Evolutionary conservation across 2,329 filamentous ascomycete genomes (phyloP), one percentile per base, ranked within the genome.

Genomic region (Teratosphaeria viscida): DNA sequence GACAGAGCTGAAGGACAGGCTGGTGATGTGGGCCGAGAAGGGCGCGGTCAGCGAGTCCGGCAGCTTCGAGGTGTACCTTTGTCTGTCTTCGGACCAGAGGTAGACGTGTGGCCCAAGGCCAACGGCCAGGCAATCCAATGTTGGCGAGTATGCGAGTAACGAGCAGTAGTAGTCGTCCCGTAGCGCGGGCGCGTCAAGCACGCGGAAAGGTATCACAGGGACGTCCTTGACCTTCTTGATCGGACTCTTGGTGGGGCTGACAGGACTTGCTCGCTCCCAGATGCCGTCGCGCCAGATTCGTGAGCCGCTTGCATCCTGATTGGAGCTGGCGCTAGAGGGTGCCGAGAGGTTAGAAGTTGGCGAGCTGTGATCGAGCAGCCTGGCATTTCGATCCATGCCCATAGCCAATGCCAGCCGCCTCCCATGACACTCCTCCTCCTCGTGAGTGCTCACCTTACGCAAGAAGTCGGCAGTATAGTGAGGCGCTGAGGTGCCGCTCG

Each of bases 161-260:
- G 92, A 94, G 75, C 91, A 96, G 72, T 99, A 99, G 72, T 92
- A 99, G 73, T 99, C 92, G 68, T 97, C 91, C 59, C 90, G 85
- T n/a, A 97, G 79, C 57, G 85, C 84, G 2, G 92, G 91, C 8
- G 92, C 92, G 75, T 96, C 90, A 5, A 99, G 80, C 6, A 96
- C 88, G 16, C 69, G 67, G 54, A 71, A 72, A 0, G 70, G 70
- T 14, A 70, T 69, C 56, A 66, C 64, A 11, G 70, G 68, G 3
- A 71, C 63, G 16, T 66, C 63, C 54, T 68, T 71, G 12, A 58
- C 14, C 32, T 62, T 66, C 16, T 59, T n/a, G 29, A 61, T 65
- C 53, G 63, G 54, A 52, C 52, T 14, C 55, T 26, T 58, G 53
- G 59, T 23, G 53, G 64, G 37, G 10, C 37, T 16, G 11, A 26